Evolutionary conservation across 768 basidiomycete genomes (phyloP), one percentile per base, ranked within the genome.

Genomic region (Albatrellus ellisii): DNA sequence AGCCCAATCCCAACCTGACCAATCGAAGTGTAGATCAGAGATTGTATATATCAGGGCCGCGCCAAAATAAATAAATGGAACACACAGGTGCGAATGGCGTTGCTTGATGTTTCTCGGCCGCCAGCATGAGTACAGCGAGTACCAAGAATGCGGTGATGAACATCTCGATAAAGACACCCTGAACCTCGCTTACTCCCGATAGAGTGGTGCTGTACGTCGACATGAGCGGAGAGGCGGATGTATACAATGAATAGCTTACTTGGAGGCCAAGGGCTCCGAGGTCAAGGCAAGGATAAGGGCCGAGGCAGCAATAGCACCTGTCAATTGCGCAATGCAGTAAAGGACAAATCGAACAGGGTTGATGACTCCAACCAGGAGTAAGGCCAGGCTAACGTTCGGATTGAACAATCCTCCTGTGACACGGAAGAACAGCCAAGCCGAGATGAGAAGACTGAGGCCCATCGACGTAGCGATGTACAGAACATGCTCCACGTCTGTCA

Each of bases 101-200:
- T 2, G 65, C 63, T 21, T 63, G 60, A 49, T 79, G 79, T 57
- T 81, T 81, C 58, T 81, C 80, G 12, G 73, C 75, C 4, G 80
- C 79, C 20, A 82, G 56, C 77, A 82, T 80, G 46, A 81, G 68
- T n/a, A 80, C 75, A 5, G 79, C 63, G 11, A 79, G 56, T 32
- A 74, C 69, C 29, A 81, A 63, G 12, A 65, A 63, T 10, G 71
- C 63, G 11, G 78, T 80, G 49, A 73, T 69, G 57, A 81, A 80
- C 69, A 79, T 75, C 55, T 82, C 79, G 46, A 81, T 78, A 56
- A 80, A 81, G 14, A 79, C 67, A 9, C 65, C 77, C 55, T 81
- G 75, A 0, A 73, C 65, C 3, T 56, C 46, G 57, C 68, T 79
- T 45, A 72, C 57, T 4, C 66, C 68, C 7, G 62, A 61, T 26